These are phyloP conservation scores for Fusarium circinatum DNA, from an alignment of 2,329 filamentous ascomycete species.

Conservation along the genomic window DNA sequence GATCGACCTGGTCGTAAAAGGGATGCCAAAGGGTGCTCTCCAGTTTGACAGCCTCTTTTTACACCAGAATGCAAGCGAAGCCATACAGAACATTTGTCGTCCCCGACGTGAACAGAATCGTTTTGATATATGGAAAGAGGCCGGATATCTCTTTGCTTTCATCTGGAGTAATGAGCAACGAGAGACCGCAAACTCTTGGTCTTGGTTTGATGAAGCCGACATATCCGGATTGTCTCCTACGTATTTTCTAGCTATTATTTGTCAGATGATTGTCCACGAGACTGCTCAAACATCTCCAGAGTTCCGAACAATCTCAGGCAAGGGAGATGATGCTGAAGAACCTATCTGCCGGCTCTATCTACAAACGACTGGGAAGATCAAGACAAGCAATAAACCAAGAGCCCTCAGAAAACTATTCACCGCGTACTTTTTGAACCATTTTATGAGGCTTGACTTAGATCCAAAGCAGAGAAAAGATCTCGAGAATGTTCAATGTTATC, in stretches of 20 bases:
- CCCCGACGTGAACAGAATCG: rapidly evolving
- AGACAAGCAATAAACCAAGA: rapidly evolving
- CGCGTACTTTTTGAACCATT: rapidly evolving
- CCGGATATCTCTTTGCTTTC: neutral
- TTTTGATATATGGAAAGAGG: neutral
- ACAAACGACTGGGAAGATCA: rapidly evolving
- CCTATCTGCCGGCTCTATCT: neutral
- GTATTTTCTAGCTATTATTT: rapidly evolving
- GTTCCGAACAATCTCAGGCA: rapidly evolving
- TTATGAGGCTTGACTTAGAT: rapidly evolving
- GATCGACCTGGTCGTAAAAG: rapidly evolving
- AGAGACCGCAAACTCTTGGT: rapidly evolving
- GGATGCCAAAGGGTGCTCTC: rapidly evolving
- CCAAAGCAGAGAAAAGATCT: rapidly evolving
- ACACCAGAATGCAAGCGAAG: rapidly evolving
- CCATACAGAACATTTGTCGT: rapidly evolving
- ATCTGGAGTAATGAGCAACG: neutral
- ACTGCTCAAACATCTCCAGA: rapidly evolving
- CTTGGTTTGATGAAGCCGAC: neutral
- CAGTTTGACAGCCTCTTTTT: neutral
- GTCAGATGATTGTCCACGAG: rapidly evolving
- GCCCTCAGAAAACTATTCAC: rapidly evolving
- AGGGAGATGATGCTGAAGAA: rapidly evolving
- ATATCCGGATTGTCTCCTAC: neutral
- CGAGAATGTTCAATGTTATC: rapidly evolving